A percentile compares a stretch with the other conserved stretches of the same genome.
These are phyloP conservation scores for Schizophyllum commune DNA, from an alignment of 1,284 basidiomycete genomes.

Conservation along the genomic window DNA sequence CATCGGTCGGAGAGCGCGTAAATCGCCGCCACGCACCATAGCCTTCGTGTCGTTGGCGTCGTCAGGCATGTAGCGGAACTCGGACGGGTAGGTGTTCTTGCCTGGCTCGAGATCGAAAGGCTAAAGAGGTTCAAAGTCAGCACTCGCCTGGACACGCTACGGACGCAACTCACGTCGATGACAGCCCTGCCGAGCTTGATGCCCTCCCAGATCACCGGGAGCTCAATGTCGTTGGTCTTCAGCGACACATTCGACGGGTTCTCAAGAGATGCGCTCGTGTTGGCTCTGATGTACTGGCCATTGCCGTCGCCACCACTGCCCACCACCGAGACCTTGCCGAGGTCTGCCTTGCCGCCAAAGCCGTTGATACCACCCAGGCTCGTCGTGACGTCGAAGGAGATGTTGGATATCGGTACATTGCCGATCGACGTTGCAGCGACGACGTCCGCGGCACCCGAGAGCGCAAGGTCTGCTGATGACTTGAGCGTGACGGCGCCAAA, in stretches of 20 bases:
- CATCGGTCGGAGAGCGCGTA: background rate
- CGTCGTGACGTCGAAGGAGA: slow-evolving; percentile 56
- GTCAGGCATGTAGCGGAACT: slow-evolving; percentile 63
- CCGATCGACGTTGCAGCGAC: slow-evolving; percentile 61
- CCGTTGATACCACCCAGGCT: slow-evolving; percentile 46
- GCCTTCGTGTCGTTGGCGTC: slow-evolving; percentile 61
- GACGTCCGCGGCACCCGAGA: slow-evolving; percentile 57
- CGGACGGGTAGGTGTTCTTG: slow-evolving; percentile 42
- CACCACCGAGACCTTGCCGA: slow-evolving; percentile 47
- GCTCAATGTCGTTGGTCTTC: slow-evolving; percentile 46
- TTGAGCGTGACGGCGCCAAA: slow-evolving; percentile 54
- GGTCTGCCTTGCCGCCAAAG: slow-evolving; percentile 41
- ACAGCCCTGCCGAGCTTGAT: slow-evolving; percentile 48
- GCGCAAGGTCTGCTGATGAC: slow-evolving; percentile 34
- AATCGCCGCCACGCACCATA: background rate
- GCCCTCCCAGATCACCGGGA: slow-evolving; percentile 54
- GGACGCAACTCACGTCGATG: slow-evolving; percentile 41
- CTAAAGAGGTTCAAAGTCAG: slow-evolving; percentile 21
- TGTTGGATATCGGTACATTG: slow-evolving; percentile 56
- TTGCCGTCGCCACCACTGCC: slow-evolving; percentile 56
- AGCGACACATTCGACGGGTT: slow-evolving; percentile 70
- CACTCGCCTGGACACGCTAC: background rate
- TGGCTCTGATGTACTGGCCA: slow-evolving; percentile 45
- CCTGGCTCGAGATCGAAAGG: slow-evolving; percentile 55
- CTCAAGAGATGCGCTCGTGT: slow-evolving; percentile 44